Percentiles rank a stretch among this genome's conserved stretches.
Evolutionary conservation across 768 basidiomycete species (phyloP).

Genomic region (Agrocybe praecox): DNA sequence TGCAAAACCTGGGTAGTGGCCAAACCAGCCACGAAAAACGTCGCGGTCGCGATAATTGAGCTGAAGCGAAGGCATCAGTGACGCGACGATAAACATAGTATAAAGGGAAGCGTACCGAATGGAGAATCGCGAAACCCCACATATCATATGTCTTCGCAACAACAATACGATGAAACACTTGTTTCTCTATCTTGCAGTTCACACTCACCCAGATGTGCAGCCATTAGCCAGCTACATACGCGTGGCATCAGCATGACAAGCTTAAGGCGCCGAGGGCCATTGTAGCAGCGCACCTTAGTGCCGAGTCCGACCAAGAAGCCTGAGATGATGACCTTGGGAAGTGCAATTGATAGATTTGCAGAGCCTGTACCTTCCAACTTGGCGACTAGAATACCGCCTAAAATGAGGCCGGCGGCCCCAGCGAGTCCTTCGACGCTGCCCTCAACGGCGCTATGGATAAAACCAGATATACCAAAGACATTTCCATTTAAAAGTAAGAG

Average conservation of each 20-base stretch:
- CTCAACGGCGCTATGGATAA: slow-evolving; percentile 51
- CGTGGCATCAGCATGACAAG: slow-evolving; percentile 2
- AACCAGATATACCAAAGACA: slow-evolving; percentile 64
- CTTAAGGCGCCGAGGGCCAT: no score
- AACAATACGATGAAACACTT: slow-evolving; percentile 2
- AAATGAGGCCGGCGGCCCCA: slow-evolving; percentile 46
- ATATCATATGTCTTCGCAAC: slow-evolving; percentile 59
- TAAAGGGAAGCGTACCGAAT: slow-evolving; percentile 40
- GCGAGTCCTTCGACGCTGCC: slow-evolving; percentile 44
- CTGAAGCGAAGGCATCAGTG: slow-evolving; percentile 27
- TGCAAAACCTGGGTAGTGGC: slow-evolving; percentile 46
- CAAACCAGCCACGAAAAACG: slow-evolving; percentile 52
- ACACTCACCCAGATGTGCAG: slow-evolving; percentile 62
- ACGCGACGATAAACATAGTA: slow-evolving; percentile 11
- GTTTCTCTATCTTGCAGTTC: neutral
- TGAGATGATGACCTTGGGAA: slow-evolving; percentile 39
- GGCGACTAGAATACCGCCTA: slow-evolving; percentile 49
- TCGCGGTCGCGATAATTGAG: slow-evolving; percentile 55
- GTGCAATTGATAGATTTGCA: slow-evolving; percentile 21
- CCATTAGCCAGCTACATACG: slow-evolving; percentile 60
- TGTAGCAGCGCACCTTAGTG: slow-evolving; percentile 43
- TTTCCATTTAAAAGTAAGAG: slow-evolving; percentile 56
- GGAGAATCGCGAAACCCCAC: slow-evolving; percentile 59
- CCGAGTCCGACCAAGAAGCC: slow-evolving; percentile 63
- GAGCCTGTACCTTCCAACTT: slow-evolving; percentile 39